phyloP scores from a whole-genome alignment of 2,329 filamentous ascomycete genomes.

The Fusarium napiforme region DNA sequence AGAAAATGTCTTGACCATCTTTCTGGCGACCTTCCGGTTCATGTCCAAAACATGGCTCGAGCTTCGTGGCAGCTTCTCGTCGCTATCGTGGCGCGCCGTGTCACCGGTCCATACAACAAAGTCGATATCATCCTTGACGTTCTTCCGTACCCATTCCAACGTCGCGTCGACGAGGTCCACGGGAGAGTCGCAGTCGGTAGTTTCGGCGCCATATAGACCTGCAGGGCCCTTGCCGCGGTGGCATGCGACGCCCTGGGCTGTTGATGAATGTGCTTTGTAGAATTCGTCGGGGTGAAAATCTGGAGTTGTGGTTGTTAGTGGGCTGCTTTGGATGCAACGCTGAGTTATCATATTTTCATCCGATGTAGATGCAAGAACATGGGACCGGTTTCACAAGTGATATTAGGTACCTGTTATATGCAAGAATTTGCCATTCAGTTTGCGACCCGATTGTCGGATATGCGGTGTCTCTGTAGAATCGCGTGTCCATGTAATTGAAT shows the following conservation, averaged over 20 bases:
- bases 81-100: conserved; percentile 88
- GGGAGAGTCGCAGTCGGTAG: conserved; percentile 89
- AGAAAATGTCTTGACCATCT: conserved; percentile 81
- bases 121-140: conserved; percentile 82
- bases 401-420: conserved; percentile 81
- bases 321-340: conserved; percentile 1
- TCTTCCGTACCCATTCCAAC: conserved; percentile 84
- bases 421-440: conserved; percentile 79
- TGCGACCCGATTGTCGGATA: conserved; percentile 49
- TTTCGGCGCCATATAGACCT: conserved; percentile 85
- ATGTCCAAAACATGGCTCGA: conserved; percentile 79
- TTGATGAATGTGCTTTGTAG: conserved; percentile 83
- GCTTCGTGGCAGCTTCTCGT: conserved; percentile 81
- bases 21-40: conserved; percentile 80
- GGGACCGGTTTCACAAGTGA: neutral
- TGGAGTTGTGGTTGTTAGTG: conserved; percentile 52
- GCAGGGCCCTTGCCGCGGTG: conserved; percentile 82
- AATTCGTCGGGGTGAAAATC: conserved; percentile 93
- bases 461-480: conserved; percentile 24
- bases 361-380: conserved; percentile 19
- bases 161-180: conserved; percentile 85
- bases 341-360: conserved; percentile 11
- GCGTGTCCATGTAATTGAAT: conserved; percentile 17
- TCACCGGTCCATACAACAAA: conserved; percentile 96
- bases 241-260: conserved; percentile 75